Base-by-base conservation (phyloP, 495 filamentous ascomycete genomes). In the Trichoderma orchidacearum region DNA sequence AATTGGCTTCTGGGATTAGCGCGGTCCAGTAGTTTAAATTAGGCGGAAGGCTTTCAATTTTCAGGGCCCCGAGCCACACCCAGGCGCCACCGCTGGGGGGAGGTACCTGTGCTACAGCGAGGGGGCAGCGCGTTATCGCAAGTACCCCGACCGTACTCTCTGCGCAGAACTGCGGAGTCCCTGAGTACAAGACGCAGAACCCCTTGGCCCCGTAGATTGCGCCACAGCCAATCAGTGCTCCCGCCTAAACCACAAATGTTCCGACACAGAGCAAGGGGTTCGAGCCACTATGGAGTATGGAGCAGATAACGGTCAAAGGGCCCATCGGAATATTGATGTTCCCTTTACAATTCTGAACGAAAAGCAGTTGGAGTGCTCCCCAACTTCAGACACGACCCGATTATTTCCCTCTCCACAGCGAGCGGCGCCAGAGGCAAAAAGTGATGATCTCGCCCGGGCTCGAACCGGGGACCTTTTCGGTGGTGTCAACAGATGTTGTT, bases 391-490 rank as follows among this genome's bases (percentile, higher is more conserved):
- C 36, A 18, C 17, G 36, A 18, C 36, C 36, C 36, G n/a, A 7
- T 41, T 41, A 41, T 17, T 41, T n/a, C 41, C 21, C 41, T 48
- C 41, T 28, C 41, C 5, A 28, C 36, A 17, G 8, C n/a, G 13
- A 17, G 21, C 17, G 36, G n/a, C 17, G 21, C 41, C 23, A 27
- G 12, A 48, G 41, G 18, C 41, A 48, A 48, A 48, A 48, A 48
- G 41, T 17, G n/a, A 25, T 48, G 41, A 48, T 48, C 8, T 8
- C 41, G 41, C 41, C 41, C 41, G 41, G 41, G 41, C 41, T 48
- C 41, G 41, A 48, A 48, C 41, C 41, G 41, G 41, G 41, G 41
- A 48, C 41, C 41, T 48, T 48, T 48, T 48, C 41, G 41, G 41
- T 48, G 41, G 41, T 13, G 41, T 48, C 41, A 48, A 48, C 41